Conservation (phyloP, 371 early-diverging fungal genomes). For the Mucor saturninus region DNA sequence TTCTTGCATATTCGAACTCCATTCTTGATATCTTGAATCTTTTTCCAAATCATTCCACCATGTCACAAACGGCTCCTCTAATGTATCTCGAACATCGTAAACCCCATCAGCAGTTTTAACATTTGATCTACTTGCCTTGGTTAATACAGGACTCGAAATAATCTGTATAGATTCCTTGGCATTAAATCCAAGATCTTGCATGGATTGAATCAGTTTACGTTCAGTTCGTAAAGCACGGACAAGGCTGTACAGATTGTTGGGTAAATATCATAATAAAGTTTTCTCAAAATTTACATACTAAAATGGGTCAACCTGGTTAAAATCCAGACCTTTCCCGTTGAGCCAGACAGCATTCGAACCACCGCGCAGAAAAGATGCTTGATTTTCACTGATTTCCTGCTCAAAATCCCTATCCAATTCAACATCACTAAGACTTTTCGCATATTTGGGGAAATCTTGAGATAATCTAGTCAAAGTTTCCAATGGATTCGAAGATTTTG, state of each 20-base stretch:
- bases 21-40: conserved; percentile 76
- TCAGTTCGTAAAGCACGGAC: conserved; percentile 37
- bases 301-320: conserved; percentile 67
- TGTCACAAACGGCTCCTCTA: conserved; percentile 50
- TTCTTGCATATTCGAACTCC: conserved; percentile 62
- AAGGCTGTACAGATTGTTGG: conserved; percentile 28
- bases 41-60: conserved; percentile 94
- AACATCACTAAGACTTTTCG: conserved; percentile 66
- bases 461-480: conserved; percentile 64
- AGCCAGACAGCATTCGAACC: conserved; percentile 62
- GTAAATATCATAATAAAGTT: not conserved
- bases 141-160: conserved; percentile 52
- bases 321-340: conserved; percentile 68
- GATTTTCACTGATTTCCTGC: conserved; percentile 45
- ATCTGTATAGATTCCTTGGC: conserved; percentile 69
- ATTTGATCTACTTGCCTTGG: conserved; percentile 26
- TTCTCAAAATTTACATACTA: conserved; percentile 45
- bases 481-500: conserved; percentile 63
- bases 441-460: conserved; percentile 88
- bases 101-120: conserved; percentile 50
- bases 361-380: conserved; percentile 22
- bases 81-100: conserved; percentile 82
- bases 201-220: conserved; percentile 38
- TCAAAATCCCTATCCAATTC: conserved; percentile 34
- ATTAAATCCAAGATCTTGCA: conserved; percentile 59